These are phyloP conservation scores for Pachysolen tannophilus DNA, from an alignment of 805 yeast genomes.

Conservation along the genomic window DNA sequence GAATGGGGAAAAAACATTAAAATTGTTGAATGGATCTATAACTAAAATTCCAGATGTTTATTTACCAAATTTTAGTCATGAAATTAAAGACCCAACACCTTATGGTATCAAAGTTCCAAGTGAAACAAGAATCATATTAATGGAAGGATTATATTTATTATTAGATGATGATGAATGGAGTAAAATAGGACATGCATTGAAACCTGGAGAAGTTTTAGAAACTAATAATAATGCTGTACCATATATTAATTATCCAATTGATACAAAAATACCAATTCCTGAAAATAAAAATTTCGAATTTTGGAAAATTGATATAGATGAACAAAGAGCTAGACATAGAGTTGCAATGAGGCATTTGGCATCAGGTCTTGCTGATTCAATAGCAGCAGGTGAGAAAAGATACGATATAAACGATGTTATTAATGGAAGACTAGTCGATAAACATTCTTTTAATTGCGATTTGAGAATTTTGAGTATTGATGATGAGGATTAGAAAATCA, in stretches of 20 bases:
- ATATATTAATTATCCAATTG: too few species aligned
- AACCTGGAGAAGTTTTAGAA: too few species aligned
- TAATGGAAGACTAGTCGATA: slow-evolving; percentile 41
- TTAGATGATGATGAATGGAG: slow-evolving; percentile 55
- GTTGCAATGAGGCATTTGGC: slow-evolving; percentile 59
- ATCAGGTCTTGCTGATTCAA: slow-evolving; percentile 41
- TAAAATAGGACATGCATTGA: slow-evolving; percentile 29
- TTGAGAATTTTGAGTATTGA: slow-evolving; percentile 10
- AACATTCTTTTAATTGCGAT: slow-evolving; percentile 12
- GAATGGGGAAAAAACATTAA: slow-evolving; percentile 4
- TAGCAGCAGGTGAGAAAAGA: slow-evolving; percentile 43
- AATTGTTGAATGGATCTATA: slow-evolving; percentile 1
- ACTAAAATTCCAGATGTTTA: slow-evolving; percentile 26
- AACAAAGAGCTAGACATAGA: slow-evolving; percentile 39
- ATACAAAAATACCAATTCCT: not conserved
- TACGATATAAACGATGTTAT: slow-evolving; percentile 51
- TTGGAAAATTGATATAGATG: slow-evolving; percentile 45
- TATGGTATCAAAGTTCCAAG: slow-evolving; percentile 39
- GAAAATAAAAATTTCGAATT: slow-evolving; percentile 24
- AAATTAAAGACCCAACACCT: slow-evolving; percentile 61
- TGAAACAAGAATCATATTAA: slow-evolving; percentile 44
- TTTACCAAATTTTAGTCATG: slow-evolving; percentile 73
- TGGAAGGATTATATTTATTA: slow-evolving; percentile 74
- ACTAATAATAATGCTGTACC: too few species aligned
- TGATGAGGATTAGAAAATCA: too few species aligned